Evolutionary conservation across 352 stramenopile species (phyloP).

Genomic region (Salisapilia sapeloensis): DNA sequence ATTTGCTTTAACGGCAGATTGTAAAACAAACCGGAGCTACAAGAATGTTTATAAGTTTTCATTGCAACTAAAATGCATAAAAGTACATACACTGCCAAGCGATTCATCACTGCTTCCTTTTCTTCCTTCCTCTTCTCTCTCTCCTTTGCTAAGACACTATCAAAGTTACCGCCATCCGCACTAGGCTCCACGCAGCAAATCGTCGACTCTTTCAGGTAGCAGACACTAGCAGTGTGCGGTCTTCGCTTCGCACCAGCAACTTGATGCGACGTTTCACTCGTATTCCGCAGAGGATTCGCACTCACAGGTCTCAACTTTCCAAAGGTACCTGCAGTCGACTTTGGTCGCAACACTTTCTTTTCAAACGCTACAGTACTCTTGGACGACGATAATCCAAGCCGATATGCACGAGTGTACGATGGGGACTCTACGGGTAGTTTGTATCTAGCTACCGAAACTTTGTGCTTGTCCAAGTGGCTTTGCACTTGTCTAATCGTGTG

Average conservation of each 20-base stretch:
- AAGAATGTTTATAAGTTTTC: neutral
- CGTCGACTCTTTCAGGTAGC: slow-evolving; percentile 29
- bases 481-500: slow-evolving; percentile 11
- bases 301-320: slow-evolving; percentile 6
- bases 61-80: too few relatives aligned
- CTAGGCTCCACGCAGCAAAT: slow-evolving; percentile 23
- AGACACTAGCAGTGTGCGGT: slow-evolving; percentile 32
- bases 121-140: slow-evolving; percentile 8
- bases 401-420: slow-evolving; percentile 18
- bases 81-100: too few relatives aligned
- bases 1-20: slow-evolving; percentile 25
- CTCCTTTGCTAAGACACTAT: slow-evolving; percentile 18
- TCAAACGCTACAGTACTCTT: slow-evolving; percentile 2
- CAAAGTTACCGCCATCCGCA: slow-evolving; percentile 8
- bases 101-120: too few relatives aligned
- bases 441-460: slow-evolving; percentile 25
- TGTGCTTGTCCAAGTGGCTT: slow-evolving; percentile 10
- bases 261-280: slow-evolving; percentile 7
- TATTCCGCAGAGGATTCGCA: slow-evolving; percentile 2
- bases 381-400: slow-evolving; percentile 23
- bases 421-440: slow-evolving; percentile 26
- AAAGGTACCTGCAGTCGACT: slow-evolving; percentile 11
- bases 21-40: slow-evolving; percentile 10
- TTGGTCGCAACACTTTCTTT: slow-evolving; percentile 10
- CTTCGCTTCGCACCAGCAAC: slow-evolving; percentile 28